phyloP scores from a whole-genome alignment of 2,329 filamentous ascomycete genomes.

The Fulvia fulva region DNA sequence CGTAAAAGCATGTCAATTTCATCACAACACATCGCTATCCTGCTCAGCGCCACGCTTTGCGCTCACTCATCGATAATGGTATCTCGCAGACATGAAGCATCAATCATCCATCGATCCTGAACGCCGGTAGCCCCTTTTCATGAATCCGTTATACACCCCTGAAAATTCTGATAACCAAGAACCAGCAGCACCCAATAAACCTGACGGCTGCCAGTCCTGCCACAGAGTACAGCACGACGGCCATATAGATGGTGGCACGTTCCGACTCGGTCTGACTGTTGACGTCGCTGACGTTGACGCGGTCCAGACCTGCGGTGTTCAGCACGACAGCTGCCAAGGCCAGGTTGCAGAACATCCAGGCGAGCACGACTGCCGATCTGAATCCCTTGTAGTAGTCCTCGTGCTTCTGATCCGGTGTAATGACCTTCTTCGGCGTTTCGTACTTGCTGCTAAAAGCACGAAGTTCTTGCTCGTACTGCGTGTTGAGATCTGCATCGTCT shows the following conservation, averaged over 20 bases:
- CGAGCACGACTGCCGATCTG: conserved; percentile 81
- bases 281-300: conserved; percentile 32
- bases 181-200: conserved; percentile 85
- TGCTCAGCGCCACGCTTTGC: conserved; percentile 3
- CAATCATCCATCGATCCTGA: conserved; percentile 6
- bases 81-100: conserved; percentile 8
- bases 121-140: conserved; percentile 6
- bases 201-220: conserved; percentile 79
- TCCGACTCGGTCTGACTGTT: conserved; percentile 47
- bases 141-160: conserved; percentile 42
- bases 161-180: conserved; percentile 84
- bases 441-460: conserved; percentile 69
- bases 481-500: conserved; percentile 91
- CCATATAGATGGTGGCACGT: conserved; percentile 77
- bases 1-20: background rate
- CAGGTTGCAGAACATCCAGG: conserved; percentile 97
- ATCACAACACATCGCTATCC: background rate
- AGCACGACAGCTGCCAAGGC: conserved; percentile 81
- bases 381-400: conserved; percentile 99
- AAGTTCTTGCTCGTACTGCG: conserved; percentile 86
- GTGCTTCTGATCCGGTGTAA: conserved; percentile 69
- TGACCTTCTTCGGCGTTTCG: conserved; percentile 63
- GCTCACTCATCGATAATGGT: conserved; percentile 10
- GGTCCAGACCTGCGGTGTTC: conserved; percentile 42
- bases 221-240: conserved; percentile 83